phyloP scores from a whole-genome alignment of 257 asterid species.

The Salvia hispanica region DNA sequence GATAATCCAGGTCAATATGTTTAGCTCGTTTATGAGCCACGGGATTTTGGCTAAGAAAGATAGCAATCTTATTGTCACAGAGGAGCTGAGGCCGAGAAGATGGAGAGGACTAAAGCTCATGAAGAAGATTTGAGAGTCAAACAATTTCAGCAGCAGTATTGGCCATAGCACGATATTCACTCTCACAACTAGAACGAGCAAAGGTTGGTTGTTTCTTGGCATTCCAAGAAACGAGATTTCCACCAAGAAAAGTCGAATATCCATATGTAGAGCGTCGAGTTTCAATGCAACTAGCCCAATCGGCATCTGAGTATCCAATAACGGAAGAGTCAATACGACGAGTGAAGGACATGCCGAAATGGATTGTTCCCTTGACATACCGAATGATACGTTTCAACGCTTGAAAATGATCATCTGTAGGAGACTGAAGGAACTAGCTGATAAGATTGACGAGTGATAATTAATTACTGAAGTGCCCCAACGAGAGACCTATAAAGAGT shows the following conservation, averaged over 20 bases:
- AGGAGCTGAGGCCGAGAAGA: not conserved
- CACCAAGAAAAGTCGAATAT: too few relatives aligned
- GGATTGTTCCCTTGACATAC: too few relatives aligned
- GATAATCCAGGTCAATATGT: too few relatives aligned
- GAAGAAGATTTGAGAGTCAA: not conserved
- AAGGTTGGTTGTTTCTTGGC: not conserved
- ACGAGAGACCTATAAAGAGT: too few relatives aligned
- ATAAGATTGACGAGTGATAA: too few relatives aligned
- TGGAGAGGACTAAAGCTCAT: not conserved
- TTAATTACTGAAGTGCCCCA: too few relatives aligned
- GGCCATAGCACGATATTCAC: not conserved
- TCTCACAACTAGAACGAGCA: not conserved
- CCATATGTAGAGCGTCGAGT: not conserved
- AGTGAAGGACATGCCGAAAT: too few relatives aligned
- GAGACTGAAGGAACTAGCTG: too few relatives aligned
- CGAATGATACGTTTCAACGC: too few relatives aligned
- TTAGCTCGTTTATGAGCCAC: not conserved
- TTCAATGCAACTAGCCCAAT: not conserved
- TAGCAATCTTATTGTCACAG: not conserved
- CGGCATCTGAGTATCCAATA: not conserved
- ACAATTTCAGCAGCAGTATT: not conserved
- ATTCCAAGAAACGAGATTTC: not conserved
- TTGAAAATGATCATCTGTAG: too few relatives aligned
- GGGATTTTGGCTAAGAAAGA: not conserved
- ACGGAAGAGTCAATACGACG: too few relatives aligned